Conservation (phyloP, 805 yeast genomes). For the Millerago galiae region DNA sequence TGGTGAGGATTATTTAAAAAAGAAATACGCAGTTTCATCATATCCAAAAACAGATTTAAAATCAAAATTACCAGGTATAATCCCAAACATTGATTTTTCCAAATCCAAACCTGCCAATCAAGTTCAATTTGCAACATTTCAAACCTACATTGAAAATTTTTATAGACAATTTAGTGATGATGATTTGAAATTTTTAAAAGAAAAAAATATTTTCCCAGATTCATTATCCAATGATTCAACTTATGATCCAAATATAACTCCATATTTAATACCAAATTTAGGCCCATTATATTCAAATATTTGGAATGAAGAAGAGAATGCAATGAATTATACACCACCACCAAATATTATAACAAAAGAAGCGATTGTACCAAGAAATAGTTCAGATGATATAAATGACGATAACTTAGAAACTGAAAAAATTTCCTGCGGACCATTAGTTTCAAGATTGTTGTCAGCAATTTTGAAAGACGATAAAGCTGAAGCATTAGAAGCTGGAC, state of each 20-base stretch:
- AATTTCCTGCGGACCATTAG: conserved; percentile 85
- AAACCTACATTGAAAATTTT: conserved; percentile 77
- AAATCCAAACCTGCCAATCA: conserved; percentile 82
- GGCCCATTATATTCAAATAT: conserved; percentile 77
- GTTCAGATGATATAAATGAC: conserved; percentile 52
- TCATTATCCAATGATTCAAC: conserved; percentile 30
- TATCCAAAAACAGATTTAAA: conserved; percentile 76
- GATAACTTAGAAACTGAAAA: conserved; percentile 62
- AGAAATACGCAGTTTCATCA: conserved; percentile 82
- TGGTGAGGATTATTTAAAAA: conserved; percentile 69
- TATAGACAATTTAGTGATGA: conserved; percentile 75
- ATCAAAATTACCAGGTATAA: conserved; percentile 76
- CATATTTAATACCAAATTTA: conserved; percentile 76
- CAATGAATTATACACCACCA: conserved; percentile 43
- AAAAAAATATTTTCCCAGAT: conserved; percentile 52
- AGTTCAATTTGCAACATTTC: conserved; percentile 85
- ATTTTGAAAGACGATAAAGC: conserved; percentile 42
- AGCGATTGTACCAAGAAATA: conserved; percentile 46
- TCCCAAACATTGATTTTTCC: conserved; percentile 84
- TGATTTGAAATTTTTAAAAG: conserved; percentile 68
- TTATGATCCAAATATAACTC: conserved; percentile 64
- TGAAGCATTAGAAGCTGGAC: conserved; percentile 12
- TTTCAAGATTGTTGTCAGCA: conserved; percentile 79
- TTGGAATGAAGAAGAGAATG: conserved; percentile 81
- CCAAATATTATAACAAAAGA: conserved; percentile 38